A percentile compares a stretch with the other conserved stretches of the same genome.
phyloP scores from a whole-genome alignment of 2,329 filamentous ascomycete species.

The Teratosphaeria epicoccoides region DNA sequence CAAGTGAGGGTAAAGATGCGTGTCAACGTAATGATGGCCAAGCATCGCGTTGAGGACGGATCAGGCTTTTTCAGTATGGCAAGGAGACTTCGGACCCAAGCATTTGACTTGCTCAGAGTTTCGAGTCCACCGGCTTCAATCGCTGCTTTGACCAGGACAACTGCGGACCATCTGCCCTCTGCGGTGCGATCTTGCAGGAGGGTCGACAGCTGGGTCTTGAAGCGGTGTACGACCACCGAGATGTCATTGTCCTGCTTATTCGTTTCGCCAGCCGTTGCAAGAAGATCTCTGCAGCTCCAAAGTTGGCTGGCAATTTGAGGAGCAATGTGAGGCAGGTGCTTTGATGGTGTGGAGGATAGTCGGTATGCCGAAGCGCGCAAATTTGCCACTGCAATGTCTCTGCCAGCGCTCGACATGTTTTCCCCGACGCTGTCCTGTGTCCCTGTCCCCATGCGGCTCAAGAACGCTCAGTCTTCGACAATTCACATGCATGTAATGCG shows the following conservation, averaged over 20 bases:
- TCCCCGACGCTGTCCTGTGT: not conserved
- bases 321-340: constrained; percentile 62
- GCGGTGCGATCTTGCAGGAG: constrained; percentile 65
- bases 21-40: constrained; percentile 66
- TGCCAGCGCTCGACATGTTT: not conserved
- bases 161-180: constrained; percentile 66
- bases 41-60: constrained; percentile 60
- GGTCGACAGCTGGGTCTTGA: constrained; percentile 67
- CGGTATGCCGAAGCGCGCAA: constrained; percentile 57
- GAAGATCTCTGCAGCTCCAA: constrained; percentile 44
- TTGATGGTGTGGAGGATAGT: constrained; percentile 59
- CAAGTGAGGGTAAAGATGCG: constrained; percentile 77
- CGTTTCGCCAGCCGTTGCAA: constrained; percentile 51
- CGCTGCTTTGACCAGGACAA: constrained; percentile 67
- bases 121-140: constrained; percentile 81
- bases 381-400: constrained; percentile 23
- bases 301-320: constrained; percentile 54
- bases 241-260: constrained; percentile 53
- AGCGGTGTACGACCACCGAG: constrained; percentile 64
- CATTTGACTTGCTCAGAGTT: constrained; percentile 58
- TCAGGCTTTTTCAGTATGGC: constrained; percentile 72
- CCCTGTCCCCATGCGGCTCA: not conserved
- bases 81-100: constrained; percentile 70
- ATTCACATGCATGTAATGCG: too few relatives aligned
- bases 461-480: too few relatives aligned